Conservation (phyloP, 192 early-diverging fungal genomes). For the Pilobolus umbonatus region DNA sequence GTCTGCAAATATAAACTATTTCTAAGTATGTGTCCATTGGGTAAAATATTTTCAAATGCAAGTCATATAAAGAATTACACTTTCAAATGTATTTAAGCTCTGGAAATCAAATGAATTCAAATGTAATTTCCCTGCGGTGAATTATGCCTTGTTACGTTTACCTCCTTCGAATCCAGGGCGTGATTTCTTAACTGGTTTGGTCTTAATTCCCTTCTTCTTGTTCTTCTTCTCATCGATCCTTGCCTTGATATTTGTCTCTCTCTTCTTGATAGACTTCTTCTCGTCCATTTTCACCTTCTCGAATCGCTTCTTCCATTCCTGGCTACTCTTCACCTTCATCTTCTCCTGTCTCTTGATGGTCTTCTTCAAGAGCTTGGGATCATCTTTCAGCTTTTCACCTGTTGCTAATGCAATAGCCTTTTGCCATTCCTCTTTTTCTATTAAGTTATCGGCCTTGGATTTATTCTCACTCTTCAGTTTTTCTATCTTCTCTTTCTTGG, state of each 20-base stretch:
- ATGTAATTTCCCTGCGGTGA: too few relatives aligned
- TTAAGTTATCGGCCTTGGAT: slow-evolving; percentile 60
- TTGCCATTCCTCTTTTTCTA: slow-evolving; percentile 78
- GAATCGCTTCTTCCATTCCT: slow-evolving; percentile 80
- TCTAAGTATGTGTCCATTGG: too few relatives aligned
- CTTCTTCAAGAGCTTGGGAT: slow-evolving; percentile 85
- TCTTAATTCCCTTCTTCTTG: slow-evolving; percentile 49
- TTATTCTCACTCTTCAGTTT: slow-evolving; percentile 60
- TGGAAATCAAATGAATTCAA: too few relatives aligned
- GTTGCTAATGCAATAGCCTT: slow-evolving; percentile 74
- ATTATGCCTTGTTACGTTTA: too few relatives aligned
- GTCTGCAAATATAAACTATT: too few relatives aligned
- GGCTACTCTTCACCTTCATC: slow-evolving; percentile 77
- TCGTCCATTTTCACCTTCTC: slow-evolving; percentile 56
- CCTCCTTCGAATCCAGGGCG: slow-evolving; percentile 39
- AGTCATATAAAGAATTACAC: too few relatives aligned
- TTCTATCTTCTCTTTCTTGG: slow-evolving; percentile 71
- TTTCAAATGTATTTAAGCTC: too few relatives aligned
- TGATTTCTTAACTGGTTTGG: slow-evolving; percentile 19
- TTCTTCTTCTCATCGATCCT: slow-evolving; percentile 74
- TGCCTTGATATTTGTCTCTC: slow-evolving; percentile 80
- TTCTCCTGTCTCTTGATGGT: slow-evolving; percentile 81
- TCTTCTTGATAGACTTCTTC: slow-evolving; percentile 69
- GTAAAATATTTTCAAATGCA: too few relatives aligned
- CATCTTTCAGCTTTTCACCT: slow-evolving; percentile 92